Percentiles rank a stretch among this genome's conserved stretches.
These are phyloP conservation scores for Allium sativum DNA, from an alignment of 106 monocot species.

Conservation along the genomic window DNA sequence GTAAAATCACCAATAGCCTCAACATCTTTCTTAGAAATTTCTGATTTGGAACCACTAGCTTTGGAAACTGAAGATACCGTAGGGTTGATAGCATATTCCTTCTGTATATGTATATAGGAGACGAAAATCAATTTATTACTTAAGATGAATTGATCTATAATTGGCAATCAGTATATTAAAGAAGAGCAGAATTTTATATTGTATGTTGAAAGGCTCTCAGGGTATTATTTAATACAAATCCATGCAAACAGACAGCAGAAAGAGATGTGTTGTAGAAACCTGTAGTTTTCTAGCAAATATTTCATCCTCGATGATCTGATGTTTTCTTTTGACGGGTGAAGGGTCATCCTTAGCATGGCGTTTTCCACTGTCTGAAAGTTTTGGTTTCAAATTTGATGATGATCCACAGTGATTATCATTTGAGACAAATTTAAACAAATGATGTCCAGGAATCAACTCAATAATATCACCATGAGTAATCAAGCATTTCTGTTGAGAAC, in stretches of 20 bases:
- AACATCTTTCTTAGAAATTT: slow-evolving; percentile 9
- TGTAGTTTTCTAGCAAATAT: slow-evolving; percentile 33
- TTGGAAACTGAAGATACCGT: background rate
- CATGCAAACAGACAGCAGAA: too few relatives aligned
- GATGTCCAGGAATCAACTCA: slow-evolving; percentile 77
- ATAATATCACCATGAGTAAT: slow-evolving; percentile 66
- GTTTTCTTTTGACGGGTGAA: slow-evolving; percentile 16
- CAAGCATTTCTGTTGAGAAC: slow-evolving; percentile 33
- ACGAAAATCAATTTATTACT: background rate
- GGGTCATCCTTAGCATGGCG: slow-evolving; percentile 16
- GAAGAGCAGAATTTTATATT: too few relatives aligned
- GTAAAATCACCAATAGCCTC: slow-evolving; percentile 35
- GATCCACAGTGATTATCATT: slow-evolving; percentile 16
- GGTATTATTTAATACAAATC: too few relatives aligned
- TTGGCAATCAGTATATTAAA: too few relatives aligned
- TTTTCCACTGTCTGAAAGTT: slow-evolving; percentile 17
- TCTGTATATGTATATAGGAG: slow-evolving; percentile 11
- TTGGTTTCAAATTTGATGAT: slow-evolving; percentile 12
- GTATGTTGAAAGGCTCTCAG: too few relatives aligned
- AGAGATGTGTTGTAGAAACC: slow-evolving; percentile 9
- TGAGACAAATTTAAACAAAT: slow-evolving; percentile 54
- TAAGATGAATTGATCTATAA: too few relatives aligned
- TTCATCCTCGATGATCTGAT: slow-evolving; percentile 36
- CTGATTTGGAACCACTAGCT: slow-evolving; percentile 6
- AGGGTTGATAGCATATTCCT: slow-evolving; percentile 5